phyloP scores from a whole-genome alignment of 2,329 filamentous ascomycete genomes.

The Xylariales sp. region DNA sequence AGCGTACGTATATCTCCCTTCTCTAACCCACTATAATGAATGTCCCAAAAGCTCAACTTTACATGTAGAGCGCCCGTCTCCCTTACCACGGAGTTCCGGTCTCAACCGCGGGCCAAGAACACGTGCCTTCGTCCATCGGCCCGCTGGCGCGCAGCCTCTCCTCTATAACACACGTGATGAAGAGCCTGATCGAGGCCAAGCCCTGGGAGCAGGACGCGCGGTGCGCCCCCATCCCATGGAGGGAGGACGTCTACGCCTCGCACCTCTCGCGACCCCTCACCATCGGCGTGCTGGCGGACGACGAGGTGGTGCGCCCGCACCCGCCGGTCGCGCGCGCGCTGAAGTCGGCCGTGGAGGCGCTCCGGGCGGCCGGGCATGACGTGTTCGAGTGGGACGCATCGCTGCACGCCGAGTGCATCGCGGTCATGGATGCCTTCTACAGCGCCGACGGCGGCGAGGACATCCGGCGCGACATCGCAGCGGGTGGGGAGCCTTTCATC shows the following conservation, averaged over 20 bases:
- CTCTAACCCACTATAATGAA: not conserved
- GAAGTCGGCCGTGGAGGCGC: slow-evolving; percentile 25
- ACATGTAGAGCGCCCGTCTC: slow-evolving; percentile 45
- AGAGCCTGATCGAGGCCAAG: slow-evolving; percentile 36
- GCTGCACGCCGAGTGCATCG: slow-evolving; percentile 50
- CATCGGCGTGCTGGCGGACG: slow-evolving; percentile 33
- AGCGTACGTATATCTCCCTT: slow-evolving; percentile 35
- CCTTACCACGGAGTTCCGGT: slow-evolving; percentile 56
- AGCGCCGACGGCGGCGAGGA: slow-evolving; percentile 61
- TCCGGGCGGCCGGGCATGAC: slow-evolving; percentile 47
- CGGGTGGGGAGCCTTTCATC: slow-evolving; percentile 47
- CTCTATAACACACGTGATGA: slow-evolving; percentile 45
- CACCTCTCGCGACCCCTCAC: slow-evolving; percentile 37
- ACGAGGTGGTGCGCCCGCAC: slow-evolving; percentile 50
- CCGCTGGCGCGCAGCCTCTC: slow-evolving; percentile 50
- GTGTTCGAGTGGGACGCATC: slow-evolving; percentile 47
- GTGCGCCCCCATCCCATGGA: slow-evolving; percentile 51
- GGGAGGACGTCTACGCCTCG: slow-evolving; percentile 35
- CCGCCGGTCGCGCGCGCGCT: slow-evolving; percentile 47
- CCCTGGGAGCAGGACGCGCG: slow-evolving; percentile 53
- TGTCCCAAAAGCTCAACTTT: not conserved
- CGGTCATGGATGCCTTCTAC: slow-evolving; percentile 58
- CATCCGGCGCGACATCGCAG: slow-evolving; percentile 47
- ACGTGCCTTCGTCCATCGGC: slow-evolving; percentile 59
- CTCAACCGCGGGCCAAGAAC: slow-evolving; percentile 60